These are phyloP conservation scores for Venturiaceae sp. DNA, from an alignment of 2,329 filamentous ascomycete genomes.

Conservation along the genomic window DNA sequence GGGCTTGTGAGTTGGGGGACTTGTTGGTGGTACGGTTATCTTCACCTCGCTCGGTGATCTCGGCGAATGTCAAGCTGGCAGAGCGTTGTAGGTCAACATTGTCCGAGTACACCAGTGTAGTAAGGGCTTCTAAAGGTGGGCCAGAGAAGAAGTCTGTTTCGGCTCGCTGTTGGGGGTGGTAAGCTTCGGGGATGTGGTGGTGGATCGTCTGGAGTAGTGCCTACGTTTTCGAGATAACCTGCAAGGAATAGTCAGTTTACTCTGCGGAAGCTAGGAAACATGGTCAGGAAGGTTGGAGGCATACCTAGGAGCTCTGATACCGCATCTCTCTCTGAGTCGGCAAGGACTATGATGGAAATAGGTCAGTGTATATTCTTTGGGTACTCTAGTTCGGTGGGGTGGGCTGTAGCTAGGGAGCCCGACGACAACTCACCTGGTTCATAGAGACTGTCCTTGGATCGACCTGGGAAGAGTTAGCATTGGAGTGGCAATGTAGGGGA, in stretches of 20 bases:
- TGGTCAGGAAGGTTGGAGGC: background rate
- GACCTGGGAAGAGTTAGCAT: constrained; percentile 6
- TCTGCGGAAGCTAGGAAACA: background rate
- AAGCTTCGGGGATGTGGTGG: constrained; percentile 11
- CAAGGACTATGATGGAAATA: constrained; percentile 50
- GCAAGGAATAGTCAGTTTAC: background rate
- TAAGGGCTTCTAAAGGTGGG: constrained; percentile 85
- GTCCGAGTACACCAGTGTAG: constrained; percentile 94
- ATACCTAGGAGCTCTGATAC: constrained; percentile 72
- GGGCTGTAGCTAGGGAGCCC: background rate
- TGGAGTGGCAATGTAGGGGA: background rate
- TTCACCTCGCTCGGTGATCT: constrained; percentile 94
- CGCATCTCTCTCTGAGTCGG: constrained; percentile 92
- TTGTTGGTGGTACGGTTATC: background rate
- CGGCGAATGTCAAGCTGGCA: constrained; percentile 95
- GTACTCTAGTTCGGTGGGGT: background rate
- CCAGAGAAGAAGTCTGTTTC: constrained; percentile 98
- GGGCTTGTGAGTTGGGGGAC: constrained; percentile 4
- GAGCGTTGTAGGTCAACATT: constrained; percentile 97
- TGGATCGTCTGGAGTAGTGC: constrained; percentile 16
- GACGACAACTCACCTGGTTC: constrained; percentile 19
- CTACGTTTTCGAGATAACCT: constrained; percentile 91
- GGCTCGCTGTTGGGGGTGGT: constrained; percentile 53
- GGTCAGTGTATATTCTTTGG: constrained; percentile 33
- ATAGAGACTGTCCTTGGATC: constrained; percentile 36